A percentile compares a stretch with the other conserved stretches of the same genome.
phyloP scores from a whole-genome alignment of 2,329 filamentous ascomycete genomes.

The Coniella lustricola region DNA sequence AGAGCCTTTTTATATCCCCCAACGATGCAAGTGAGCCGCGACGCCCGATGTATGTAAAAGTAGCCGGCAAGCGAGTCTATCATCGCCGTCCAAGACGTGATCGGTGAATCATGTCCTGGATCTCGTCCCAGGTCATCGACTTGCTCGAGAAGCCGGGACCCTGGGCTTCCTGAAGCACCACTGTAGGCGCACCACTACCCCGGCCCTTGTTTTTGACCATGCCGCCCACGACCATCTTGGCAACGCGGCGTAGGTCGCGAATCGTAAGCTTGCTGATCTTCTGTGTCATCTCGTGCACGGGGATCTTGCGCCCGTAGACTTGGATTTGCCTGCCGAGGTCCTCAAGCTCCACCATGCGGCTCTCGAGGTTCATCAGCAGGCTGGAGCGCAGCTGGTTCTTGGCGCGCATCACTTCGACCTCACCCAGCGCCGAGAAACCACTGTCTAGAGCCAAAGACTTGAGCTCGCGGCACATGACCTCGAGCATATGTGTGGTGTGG shows the following conservation, averaged over 20 bases:
- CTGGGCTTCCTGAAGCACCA: slow-evolving; percentile 88
- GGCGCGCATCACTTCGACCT: slow-evolving; percentile 76
- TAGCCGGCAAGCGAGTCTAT: background rate
- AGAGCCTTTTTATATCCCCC: background rate
- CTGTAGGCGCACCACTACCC: slow-evolving; percentile 84
- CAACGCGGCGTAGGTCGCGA: slow-evolving; percentile 73
- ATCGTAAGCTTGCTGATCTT: slow-evolving; percentile 79
- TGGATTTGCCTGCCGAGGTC: slow-evolving; percentile 92
- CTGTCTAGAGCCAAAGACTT: slow-evolving; percentile 68
- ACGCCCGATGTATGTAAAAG: background rate
- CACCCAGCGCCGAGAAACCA: slow-evolving; percentile 65
- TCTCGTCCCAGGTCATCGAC: slow-evolving; percentile 75
- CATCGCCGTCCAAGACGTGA: slow-evolving; percentile 68
- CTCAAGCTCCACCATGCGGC: slow-evolving; percentile 93
- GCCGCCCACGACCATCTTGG: slow-evolving; percentile 70
- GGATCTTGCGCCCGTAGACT: slow-evolving; percentile 88
- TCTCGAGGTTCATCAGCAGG: slow-evolving; percentile 95
- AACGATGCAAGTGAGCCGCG: background rate
- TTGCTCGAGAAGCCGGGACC: slow-evolving; percentile 61
- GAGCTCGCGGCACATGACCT: slow-evolving; percentile 91
- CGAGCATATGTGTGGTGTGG: slow-evolving; percentile 75
- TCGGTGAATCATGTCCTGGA: slow-evolving; percentile 75
- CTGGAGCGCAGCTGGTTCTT: slow-evolving; percentile 93
- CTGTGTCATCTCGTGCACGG: slow-evolving; percentile 86
- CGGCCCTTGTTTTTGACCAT: slow-evolving; percentile 64